Conservation (phyloP, 108 stramenopile genomes). For the Fragilaria crotonensis region DNA sequence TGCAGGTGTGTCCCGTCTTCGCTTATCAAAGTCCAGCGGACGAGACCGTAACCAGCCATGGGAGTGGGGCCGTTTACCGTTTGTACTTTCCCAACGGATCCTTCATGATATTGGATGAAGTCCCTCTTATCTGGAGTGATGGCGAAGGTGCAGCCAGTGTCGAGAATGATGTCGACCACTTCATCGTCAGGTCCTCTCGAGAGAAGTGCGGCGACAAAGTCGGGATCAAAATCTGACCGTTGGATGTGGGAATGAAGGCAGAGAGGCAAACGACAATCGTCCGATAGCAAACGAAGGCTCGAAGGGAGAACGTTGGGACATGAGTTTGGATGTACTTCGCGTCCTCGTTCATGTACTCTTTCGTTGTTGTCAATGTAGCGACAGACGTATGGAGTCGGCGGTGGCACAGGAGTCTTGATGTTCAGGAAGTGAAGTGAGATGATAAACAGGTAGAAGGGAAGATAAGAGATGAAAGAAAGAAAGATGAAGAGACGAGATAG, state of each 20-base stretch:
- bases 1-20: neutral
- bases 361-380: neutral
- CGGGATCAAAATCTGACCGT: neutral
- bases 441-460: no score
- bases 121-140: neutral
- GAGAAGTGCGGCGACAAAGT: neutral
- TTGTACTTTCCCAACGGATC: neutral
- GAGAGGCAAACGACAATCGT: neutral
- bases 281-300: neutral
- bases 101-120: neutral
- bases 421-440: no score
- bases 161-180: neutral
- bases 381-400: neutral
- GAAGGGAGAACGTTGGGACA: neutral
- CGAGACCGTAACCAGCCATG: neutral
- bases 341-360: neutral
- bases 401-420: neutral
- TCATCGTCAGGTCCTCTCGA: neutral
- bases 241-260: neutral
- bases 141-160: neutral
- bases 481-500: no score
- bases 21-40: neutral
- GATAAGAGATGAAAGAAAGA: no score
- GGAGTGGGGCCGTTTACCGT: neutral
- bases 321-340: neutral